phyloP scores from a whole-genome alignment of 768 basidiomycete species.

The Obba rivulosa region DNA sequence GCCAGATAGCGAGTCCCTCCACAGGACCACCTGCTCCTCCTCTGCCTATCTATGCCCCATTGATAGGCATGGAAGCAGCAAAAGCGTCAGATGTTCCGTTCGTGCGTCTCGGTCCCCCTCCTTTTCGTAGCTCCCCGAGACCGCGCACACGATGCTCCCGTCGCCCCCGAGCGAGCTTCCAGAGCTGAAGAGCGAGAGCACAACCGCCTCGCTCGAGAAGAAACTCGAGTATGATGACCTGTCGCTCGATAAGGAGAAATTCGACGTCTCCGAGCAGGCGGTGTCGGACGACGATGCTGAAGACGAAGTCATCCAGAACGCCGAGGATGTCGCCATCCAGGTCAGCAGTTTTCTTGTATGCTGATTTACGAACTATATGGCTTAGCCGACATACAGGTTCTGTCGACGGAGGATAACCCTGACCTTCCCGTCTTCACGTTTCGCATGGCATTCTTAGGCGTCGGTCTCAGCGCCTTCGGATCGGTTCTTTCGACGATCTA shows the following conservation, averaged over 20 bases:
- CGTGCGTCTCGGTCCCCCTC: no score
- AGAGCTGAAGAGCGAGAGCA: conserved; percentile 8
- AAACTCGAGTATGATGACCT: background rate
- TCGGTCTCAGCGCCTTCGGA: conserved; percentile 44
- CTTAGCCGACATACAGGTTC: conserved; percentile 28
- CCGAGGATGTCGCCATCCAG: conserved; percentile 40
- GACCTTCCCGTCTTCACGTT: conserved; percentile 43
- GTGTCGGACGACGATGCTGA: conserved; percentile 15
- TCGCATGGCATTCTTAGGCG: conserved; percentile 41
- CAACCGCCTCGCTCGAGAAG: conserved; percentile 12
- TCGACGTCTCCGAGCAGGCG: conserved; percentile 9
- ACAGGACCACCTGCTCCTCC: no score
- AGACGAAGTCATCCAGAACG: conserved; percentile 31
- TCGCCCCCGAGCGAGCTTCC: background rate
- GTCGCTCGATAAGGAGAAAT: conserved; percentile 13
- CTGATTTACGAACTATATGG: background rate
- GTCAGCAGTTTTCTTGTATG: conserved; percentile 15
- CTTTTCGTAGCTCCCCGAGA: background rate
- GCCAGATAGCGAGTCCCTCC: no score
- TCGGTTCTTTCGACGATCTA: conserved; percentile 33
- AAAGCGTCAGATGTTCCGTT: no score
- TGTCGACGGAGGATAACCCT: conserved; percentile 46
- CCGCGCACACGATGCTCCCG: background rate
- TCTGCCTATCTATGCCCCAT: no score
- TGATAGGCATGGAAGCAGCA: no score